A percentile compares a stretch with the other conserved stretches of the same genome.
These are phyloP conservation scores for Colletotrichum sp. DNA, from an alignment of 2,329 filamentous ascomycete genomes.

Conservation along the genomic window DNA sequence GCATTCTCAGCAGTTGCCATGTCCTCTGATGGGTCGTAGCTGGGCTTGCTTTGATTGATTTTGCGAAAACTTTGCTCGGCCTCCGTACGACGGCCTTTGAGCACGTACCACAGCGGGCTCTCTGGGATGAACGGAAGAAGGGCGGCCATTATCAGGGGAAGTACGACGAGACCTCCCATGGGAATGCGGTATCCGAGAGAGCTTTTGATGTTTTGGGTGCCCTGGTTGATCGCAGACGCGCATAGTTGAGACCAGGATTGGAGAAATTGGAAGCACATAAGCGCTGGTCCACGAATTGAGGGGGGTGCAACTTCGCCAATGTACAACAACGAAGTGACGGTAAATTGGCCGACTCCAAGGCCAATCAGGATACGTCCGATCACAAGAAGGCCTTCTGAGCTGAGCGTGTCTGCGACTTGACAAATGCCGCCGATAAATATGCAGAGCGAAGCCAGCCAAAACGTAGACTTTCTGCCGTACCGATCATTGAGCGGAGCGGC, in stretches of 20 bases:
- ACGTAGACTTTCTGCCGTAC: not conserved
- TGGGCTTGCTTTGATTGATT: constrained; percentile 35
- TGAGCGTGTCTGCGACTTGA: not conserved
- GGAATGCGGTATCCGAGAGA: not conserved
- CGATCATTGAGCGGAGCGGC: not conserved
- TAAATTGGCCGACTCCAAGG: not conserved
- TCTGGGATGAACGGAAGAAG: constrained; percentile 22
- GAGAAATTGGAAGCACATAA: constrained; percentile 30
- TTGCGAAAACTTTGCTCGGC: constrained; percentile 31
- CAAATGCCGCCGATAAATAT: not conserved
- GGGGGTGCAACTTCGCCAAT: constrained; percentile 18
- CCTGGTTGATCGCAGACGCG: constrained; percentile 23
- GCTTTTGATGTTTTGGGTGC: constrained; percentile 9
- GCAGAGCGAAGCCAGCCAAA: not conserved
- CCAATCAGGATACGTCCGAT: not conserved
- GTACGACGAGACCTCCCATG: not conserved
- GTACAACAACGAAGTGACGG: not conserved
- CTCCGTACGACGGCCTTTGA: constrained; percentile 25
- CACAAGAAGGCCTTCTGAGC: not conserved
- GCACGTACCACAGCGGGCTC: constrained; percentile 28
- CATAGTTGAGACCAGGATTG: constrained; percentile 27
- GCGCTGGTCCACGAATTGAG: constrained; percentile 23
- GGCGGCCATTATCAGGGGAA: constrained; percentile 19
- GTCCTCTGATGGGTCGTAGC: not conserved
- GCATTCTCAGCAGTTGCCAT: not conserved